Percentiles rank a stretch among this genome's conserved stretches.
Conservation (phyloP, 768 basidiomycete genomes). For the Harrya chromipes region DNA sequence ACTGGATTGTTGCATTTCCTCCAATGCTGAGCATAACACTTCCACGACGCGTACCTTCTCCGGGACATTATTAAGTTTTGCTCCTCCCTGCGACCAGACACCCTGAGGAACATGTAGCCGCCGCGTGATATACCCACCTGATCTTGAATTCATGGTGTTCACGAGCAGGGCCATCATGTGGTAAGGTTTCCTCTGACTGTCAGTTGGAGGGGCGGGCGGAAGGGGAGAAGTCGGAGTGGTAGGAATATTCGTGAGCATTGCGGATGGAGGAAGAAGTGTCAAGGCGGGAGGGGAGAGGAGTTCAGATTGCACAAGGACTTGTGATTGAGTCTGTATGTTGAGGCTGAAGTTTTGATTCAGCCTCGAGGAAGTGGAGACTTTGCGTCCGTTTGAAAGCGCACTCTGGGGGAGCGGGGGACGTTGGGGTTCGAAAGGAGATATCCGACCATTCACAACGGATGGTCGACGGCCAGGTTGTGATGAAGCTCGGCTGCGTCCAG, state of each 20-base stretch:
- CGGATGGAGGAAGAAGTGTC: slow-evolving; percentile 43
- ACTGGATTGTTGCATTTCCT: slow-evolving; percentile 71
- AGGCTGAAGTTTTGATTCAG: slow-evolving; percentile 45
- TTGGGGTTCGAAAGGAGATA: slow-evolving; percentile 48
- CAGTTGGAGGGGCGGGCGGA: slow-evolving; percentile 67
- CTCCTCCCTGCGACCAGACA: slow-evolving; percentile 90
- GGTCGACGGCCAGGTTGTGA: slow-evolving; percentile 79
- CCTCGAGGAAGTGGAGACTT: slow-evolving; percentile 61
- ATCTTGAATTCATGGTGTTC: slow-evolving; percentile 71
- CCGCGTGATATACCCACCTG: slow-evolving; percentile 87
- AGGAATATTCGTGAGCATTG: slow-evolving; percentile 55
- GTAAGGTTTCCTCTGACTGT: slow-evolving; percentile 80
- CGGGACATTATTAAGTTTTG: slow-evolving; percentile 73
- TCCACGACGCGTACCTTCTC: slow-evolving; percentile 87
- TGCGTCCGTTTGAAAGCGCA: slow-evolving; percentile 46
- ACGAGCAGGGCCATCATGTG: slow-evolving; percentile 84
- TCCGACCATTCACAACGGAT: slow-evolving; percentile 49
- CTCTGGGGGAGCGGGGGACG: slow-evolving; percentile 51
- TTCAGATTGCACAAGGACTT: slow-evolving; percentile 50
- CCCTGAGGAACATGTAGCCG: slow-evolving; percentile 84
- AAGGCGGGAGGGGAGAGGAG: slow-evolving; percentile 38
- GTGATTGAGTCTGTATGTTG: slow-evolving; percentile 46
- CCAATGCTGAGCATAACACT: slow-evolving; percentile 72
- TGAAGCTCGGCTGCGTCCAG: slow-evolving; percentile 58
- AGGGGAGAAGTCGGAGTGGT: slow-evolving; percentile 77